A percentile compares a stretch with the other conserved stretches of the same genome.
phyloP scores from a whole-genome alignment of 208 protist genomes.

The Trypanosoma melophagium region DNA sequence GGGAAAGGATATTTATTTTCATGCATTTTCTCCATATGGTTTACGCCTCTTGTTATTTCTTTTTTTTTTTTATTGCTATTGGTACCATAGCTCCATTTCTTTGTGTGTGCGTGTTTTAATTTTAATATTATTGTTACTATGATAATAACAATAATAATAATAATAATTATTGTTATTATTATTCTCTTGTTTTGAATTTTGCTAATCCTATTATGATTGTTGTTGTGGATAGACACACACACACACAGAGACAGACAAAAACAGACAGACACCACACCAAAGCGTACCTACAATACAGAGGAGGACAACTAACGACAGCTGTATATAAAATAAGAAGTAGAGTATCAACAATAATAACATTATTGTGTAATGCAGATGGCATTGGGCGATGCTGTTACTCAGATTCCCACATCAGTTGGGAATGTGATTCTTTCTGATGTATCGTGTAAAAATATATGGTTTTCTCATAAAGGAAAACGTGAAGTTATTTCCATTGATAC shows the following conservation, averaged over 20 bases:
- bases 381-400: neutral
- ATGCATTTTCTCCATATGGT: slow-evolving; percentile 14
- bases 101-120: neutral
- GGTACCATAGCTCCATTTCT: too few relatives aligned
- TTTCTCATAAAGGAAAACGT: neutral
- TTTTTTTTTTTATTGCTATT: neutral
- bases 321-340: too few relatives aligned
- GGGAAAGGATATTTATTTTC: slow-evolving; percentile 4
- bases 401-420: slow-evolving; percentile 8
- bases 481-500: slow-evolving; percentile 12
- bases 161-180: neutral
- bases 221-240: too few relatives aligned
- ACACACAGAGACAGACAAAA: too few relatives aligned
- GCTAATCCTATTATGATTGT: neutral
- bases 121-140: neutral
- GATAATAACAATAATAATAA: neutral
- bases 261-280: too few relatives aligned
- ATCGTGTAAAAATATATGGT: slow-evolving; percentile 11
- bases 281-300: too few relatives aligned
- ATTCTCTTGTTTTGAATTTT: neutral
- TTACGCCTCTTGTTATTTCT: slow-evolving; percentile 22
- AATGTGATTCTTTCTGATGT: slow-evolving; percentile 25
- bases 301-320: too few relatives aligned
- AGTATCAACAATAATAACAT: too few relatives aligned
- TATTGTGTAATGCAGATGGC: slow-evolving; percentile 3